Base-by-base conservation (phyloP, 148 eudicot genomes). In the Pharnaceum exiguum region DNA sequence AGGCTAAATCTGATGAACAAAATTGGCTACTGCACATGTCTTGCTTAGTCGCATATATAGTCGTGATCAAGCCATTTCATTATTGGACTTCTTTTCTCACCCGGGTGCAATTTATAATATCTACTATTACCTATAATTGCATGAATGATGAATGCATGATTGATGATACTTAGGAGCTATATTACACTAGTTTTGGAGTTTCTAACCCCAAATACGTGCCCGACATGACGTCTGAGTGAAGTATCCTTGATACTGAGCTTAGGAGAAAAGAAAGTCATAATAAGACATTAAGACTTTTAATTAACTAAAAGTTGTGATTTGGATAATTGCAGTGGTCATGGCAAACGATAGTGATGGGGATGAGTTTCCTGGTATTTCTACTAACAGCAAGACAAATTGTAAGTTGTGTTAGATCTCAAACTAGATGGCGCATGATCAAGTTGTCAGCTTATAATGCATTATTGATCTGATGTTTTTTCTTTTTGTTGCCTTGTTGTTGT, bases 271-370 rank as follows among this genome's bases (percentile, higher is more conserved):
- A n/a, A 45, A 1, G 21, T 45, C 21, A 45, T 27, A 25, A 45
- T 4, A 45, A 17, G 10, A 19, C 49, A 2, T 19, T 57, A 31
- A 37, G 15, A 21, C 23, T 18, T 26, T 5, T 51, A 26, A 28
- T 7, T 26, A 13, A 15, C 8, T 5, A 26, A 12, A 26, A 27
- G 26, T 0, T 4, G 36, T 11, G 7, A 28, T 38, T 36, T 33
- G 4, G 12, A 16, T 67, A 46, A 43, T 57, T 82, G 88, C 88
- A 93, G 98, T 93, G 98, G 96, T 77, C 82, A 57, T 83, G 95
- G 96, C 76, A 85, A 75, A 93, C 90, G 30, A 73, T 85, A 46
- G 76, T 71, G 7, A 75, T 93, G 96, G 98, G 96, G 10, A 51
- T 73, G 29, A 40, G 73, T 60, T 93, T 88, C 61, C 79, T 93